Base-by-base conservation (phyloP, 257 asterid genomes). In the Echites panduratus region DNA sequence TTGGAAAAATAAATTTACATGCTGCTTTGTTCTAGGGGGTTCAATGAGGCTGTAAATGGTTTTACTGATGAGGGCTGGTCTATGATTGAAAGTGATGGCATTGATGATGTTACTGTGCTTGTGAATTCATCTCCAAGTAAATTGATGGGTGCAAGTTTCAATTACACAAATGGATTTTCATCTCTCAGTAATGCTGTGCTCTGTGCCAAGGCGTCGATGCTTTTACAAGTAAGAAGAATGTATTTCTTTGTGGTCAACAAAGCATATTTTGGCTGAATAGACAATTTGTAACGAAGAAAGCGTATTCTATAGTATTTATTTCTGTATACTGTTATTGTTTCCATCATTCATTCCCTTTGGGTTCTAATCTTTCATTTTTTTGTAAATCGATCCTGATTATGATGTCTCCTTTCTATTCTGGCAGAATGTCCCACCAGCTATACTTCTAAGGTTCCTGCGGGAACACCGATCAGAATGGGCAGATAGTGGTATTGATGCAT, bases 391-490 rank as follows among this genome's bases (percentile, higher is more conserved):
- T 7, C 9, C 54, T 29, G 27, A 35, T 52, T 41, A 14, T 22
- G 24, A 26, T 61, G 45, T 27, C 68, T 69, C 52, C 44, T 29
- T 49, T 16, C 62, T 43, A n/a, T 72, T 71, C 49, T 74, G 54
- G 65, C 73, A 82, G 98, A 90, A 95, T 64, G 98, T 95, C 54
- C 96, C 99, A 59, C 98, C 99, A 1, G 91, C 97, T 54, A 82
- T 95, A 70, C 87, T 95, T 79, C 73, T 95, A 65, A 82, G 98
- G 82, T 95, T 95, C 84, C 79, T 95, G 71, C 81, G 98, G 71
- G 98, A 95, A 68, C 99, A 95, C 79, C 88, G 99, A 41, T 92
- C 98, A 19, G 99, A 95, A 77, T 95, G 98, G 99, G 97, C 99
- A 40, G 98, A 92, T 81, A 88, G 88, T 78, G 93, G 95, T 20